Evolutionary conservation across 345 rosid genomes (phyloP).

Genomic region (Limnanthes douglasii): DNA sequence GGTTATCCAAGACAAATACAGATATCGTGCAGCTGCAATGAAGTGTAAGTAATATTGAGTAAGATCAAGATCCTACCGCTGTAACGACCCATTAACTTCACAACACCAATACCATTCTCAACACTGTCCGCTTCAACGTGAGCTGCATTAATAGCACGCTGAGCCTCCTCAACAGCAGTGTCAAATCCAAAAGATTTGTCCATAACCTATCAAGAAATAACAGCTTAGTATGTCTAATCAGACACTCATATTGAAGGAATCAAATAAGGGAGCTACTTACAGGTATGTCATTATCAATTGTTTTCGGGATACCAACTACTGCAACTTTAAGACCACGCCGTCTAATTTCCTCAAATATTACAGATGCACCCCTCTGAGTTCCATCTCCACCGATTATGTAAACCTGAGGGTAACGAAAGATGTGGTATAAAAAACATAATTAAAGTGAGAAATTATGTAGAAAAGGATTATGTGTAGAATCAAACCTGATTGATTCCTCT

Average conservation of each 20-base stretch:
- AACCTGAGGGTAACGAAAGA: too few species aligned
- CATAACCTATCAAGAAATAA: constrained; percentile 23
- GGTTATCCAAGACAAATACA: too few species aligned
- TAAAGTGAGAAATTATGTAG: too few species aligned
- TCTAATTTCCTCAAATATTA: constrained; percentile 50
- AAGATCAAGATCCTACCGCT: constrained; percentile 39
- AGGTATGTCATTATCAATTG: constrained; percentile 72
- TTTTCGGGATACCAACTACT: constrained; percentile 67
- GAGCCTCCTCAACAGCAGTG: constrained; percentile 83
- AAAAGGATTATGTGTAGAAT: too few species aligned
- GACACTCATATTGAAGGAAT: not conserved
- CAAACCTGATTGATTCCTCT: constrained; percentile 69
- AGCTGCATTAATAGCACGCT: constrained; percentile 78
- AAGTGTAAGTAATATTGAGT: not conserved
- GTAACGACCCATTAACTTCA: constrained; percentile 67
- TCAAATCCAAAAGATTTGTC: constrained; percentile 78
- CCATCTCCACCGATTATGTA: constrained; percentile 88
- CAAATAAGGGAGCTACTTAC: constrained; percentile 10
- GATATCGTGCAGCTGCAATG: not conserved
- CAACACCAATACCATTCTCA: constrained; percentile 68
- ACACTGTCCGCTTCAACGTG: constrained; percentile 66
- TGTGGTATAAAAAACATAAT: too few species aligned
- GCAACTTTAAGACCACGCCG: constrained; percentile 61
- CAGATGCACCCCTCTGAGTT: constrained; percentile 57
- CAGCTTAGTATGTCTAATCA: not conserved